These are phyloP conservation scores for Coemansia sp. DNA, from an alignment of 192 early-diverging fungal species.

Conservation along the genomic window DNA sequence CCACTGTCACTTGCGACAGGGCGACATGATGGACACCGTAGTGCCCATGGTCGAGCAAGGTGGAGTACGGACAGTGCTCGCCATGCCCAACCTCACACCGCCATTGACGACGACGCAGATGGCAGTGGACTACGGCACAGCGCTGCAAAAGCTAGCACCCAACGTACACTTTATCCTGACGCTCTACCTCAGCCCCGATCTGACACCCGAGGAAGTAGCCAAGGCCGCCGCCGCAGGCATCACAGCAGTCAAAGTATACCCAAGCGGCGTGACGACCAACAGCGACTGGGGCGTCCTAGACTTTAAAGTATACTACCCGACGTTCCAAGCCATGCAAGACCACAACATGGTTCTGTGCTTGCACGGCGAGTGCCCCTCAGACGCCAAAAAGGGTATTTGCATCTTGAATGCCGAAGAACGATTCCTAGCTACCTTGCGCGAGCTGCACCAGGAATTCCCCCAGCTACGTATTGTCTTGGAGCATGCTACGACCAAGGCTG, in stretches of 20 bases:
- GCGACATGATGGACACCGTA: conserved; percentile 86
- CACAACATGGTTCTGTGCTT: conserved; percentile 92
- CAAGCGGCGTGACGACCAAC: conserved; percentile 97
- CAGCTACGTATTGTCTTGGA: conserved; percentile 94
- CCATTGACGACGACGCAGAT: conserved; percentile 85
- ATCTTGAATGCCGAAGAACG: conserved; percentile 95
- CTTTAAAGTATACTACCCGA: conserved; percentile 76
- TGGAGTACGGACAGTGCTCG: conserved; percentile 84
- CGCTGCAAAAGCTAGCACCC: conserved; percentile 82
- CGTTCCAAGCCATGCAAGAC: conserved; percentile 96
- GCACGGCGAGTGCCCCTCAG: conserved; percentile 93
- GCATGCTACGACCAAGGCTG: conserved; percentile 94
- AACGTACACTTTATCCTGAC: conserved; percentile 91
- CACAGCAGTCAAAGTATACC: conserved; percentile 90
- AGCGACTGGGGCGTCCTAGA: conserved; percentile 89
- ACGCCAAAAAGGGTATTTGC: conserved; percentile 83
- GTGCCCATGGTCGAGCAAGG: conserved; percentile 79
- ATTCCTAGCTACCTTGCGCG: conserved; percentile 83
- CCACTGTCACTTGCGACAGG: conserved; percentile 94
- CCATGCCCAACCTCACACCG: conserved; percentile 97
- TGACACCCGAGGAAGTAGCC: conserved; percentile 88
- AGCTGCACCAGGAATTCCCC: conserved; percentile 90
- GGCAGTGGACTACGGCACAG: conserved; percentile 81
- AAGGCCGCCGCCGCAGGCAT: conserved; percentile 86
- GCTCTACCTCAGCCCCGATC: conserved; percentile 83